phyloP scores from a whole-genome alignment of 495 filamentous ascomycete species.

The Podospora sp. region DNA sequence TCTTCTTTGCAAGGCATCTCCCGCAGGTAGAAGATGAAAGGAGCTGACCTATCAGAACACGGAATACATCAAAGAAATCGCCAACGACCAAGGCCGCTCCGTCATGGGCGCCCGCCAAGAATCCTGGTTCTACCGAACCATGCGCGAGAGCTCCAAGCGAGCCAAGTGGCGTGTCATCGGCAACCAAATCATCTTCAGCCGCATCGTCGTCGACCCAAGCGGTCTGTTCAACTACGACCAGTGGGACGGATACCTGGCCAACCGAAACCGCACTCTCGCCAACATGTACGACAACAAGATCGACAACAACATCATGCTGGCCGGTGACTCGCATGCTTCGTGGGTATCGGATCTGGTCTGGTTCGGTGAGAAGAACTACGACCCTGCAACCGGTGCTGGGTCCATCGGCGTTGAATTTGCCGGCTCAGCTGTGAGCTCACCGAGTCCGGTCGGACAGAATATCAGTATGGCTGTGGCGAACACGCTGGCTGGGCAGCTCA shows the following conservation, averaged over 20 bases:
- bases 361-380: constrained; percentile 59
- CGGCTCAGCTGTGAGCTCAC: constrained; percentile 61
- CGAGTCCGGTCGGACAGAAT: constrained; percentile 52
- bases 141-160: constrained; percentile 51
- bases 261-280: constrained; percentile 63
- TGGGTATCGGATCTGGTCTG: constrained; percentile 70
- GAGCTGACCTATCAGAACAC: constrained; percentile 48
- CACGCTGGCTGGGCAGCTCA: constrained; percentile 32
- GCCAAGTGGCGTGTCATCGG: constrained; percentile 68
- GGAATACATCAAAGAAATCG: constrained; percentile 58
- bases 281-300: constrained; percentile 63
- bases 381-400: constrained; percentile 58
- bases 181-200: constrained; percentile 65
- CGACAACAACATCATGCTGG: constrained; percentile 66
- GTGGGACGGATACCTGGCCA: constrained; percentile 67
- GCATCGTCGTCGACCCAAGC: constrained; percentile 52
- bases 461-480: constrained; percentile 48
- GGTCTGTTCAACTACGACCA: constrained; percentile 61
- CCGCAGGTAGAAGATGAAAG: too few relatives aligned
- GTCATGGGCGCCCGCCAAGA: constrained; percentile 69
- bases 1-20: too few relatives aligned
- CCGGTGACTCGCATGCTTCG: constrained; percentile 64
- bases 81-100: constrained; percentile 59
- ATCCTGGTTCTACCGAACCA: constrained; percentile 65
- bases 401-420: constrained; percentile 68